phyloP scores from a whole-genome alignment of 2,329 filamentous ascomycete genomes.

The Aspergillus luchuensis region DNA sequence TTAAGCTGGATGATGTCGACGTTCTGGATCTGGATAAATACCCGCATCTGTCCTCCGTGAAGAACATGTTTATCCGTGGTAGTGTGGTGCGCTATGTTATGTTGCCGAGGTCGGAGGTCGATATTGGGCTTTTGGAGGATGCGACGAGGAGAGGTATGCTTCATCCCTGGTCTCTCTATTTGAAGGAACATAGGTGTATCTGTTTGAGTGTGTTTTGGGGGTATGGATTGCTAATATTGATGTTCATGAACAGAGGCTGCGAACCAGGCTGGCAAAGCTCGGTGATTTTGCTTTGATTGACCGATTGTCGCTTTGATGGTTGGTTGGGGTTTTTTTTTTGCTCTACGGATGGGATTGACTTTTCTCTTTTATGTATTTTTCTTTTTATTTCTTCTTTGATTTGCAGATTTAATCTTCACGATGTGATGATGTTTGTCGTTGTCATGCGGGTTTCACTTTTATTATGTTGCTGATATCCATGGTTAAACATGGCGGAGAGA shows the following conservation, averaged over 20 bases:
- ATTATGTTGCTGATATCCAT: not conserved
- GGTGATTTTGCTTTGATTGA: constrained; percentile 31
- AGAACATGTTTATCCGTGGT: constrained; percentile 93
- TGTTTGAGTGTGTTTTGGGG: too few relatives aligned
- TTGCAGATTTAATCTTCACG: constrained; percentile 9
- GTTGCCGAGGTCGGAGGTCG: constrained; percentile 77
- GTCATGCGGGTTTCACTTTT: not conserved
- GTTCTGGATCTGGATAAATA: constrained; percentile 94
- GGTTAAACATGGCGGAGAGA: not conserved
- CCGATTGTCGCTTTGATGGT: not conserved
- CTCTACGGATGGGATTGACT: constrained; percentile 3
- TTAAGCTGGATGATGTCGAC: constrained; percentile 94
- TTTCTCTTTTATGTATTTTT: constrained; percentile 15
- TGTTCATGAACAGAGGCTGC: constrained; percentile 46
- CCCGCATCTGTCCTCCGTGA: constrained; percentile 86
- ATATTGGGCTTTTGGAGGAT: constrained; percentile 85
- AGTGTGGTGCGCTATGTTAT: constrained; percentile 93
- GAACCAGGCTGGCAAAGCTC: constrained; percentile 53
- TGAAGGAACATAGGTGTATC: not conserved
- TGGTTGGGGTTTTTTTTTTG: constrained; percentile 1
- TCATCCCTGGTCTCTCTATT: not conserved
- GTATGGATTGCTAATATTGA: constrained; percentile 14
- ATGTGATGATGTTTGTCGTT: constrained; percentile 15
- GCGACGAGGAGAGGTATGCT: constrained; percentile 79
- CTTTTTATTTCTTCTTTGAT: constrained; percentile 4